These are phyloP conservation scores for Ophiostoma tasmaniense DNA, from an alignment of 2,329 filamentous ascomycete species.

Conservation along the genomic window DNA sequence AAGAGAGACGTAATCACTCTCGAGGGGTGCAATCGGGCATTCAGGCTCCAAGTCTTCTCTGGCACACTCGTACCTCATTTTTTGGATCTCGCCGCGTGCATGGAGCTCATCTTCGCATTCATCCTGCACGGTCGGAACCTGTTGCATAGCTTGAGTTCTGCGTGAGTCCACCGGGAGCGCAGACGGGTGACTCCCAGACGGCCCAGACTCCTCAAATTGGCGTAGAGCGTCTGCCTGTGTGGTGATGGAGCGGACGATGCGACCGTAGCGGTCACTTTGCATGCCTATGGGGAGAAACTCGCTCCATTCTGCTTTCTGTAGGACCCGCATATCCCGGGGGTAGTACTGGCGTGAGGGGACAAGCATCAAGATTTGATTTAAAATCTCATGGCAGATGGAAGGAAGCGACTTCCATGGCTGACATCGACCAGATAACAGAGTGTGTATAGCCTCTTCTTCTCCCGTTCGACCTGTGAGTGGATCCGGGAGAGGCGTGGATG, in stretches of 20 bases:
- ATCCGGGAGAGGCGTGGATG: slow-evolving; percentile 50
- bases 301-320: slow-evolving; percentile 32
- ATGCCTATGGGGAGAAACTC: slow-evolving; percentile 25
- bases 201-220: slow-evolving; percentile 18
- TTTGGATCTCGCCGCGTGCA: slow-evolving; percentile 15
- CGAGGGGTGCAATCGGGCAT: not conserved
- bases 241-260: slow-evolving; percentile 26
- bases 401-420: slow-evolving; percentile 40
- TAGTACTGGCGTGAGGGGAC: slow-evolving; percentile 30
- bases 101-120: not conserved
- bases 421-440: slow-evolving; percentile 40
- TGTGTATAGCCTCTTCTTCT: slow-evolving; percentile 48
- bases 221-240: slow-evolving; percentile 26
- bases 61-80: slow-evolving; percentile 14
- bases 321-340: slow-evolving; percentile 27
- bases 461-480: slow-evolving; percentile 50
- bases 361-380: slow-evolving; percentile 26
- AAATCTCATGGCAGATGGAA: not conserved
- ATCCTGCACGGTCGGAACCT: not conserved
- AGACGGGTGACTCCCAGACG: not conserved
- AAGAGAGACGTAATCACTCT: slow-evolving; percentile 9
- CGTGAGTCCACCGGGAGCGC: not conserved
- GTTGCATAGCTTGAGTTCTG: not conserved
- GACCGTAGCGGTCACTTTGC: slow-evolving; percentile 33
- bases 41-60: not conserved